phyloP scores from a whole-genome alignment of 2,329 filamentous ascomycete genomes.

The Cladosporium oxysporum region DNA sequence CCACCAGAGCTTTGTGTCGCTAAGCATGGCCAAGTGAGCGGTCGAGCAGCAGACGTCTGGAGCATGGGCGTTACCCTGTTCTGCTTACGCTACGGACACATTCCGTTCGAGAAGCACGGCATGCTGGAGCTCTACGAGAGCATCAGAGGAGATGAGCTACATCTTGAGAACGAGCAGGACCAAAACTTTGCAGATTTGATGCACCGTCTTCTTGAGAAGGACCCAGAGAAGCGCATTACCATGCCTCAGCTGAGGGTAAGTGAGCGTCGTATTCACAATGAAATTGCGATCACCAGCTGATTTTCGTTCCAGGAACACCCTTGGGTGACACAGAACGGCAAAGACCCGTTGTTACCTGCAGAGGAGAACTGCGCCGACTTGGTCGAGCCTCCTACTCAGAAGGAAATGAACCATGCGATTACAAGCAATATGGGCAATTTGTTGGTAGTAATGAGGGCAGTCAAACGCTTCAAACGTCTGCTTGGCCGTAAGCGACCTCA shows the following conservation, averaged over 20 bases:
- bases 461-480: constrained; percentile 81
- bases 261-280: constrained; percentile 23
- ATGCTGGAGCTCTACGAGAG: constrained; percentile 87
- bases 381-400: constrained; percentile 80
- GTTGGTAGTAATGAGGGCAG: constrained; percentile 87
- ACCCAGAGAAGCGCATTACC: constrained; percentile 77
- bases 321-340: constrained; percentile 84
- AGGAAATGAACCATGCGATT: constrained; percentile 87
- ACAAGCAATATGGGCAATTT: constrained; percentile 86
- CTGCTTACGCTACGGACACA: constrained; percentile 82
- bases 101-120: constrained; percentile 79
- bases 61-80: constrained; percentile 96
- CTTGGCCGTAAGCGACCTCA: constrained; percentile 59
- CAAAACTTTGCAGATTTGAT: constrained; percentile 75
- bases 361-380: constrained; percentile 84
- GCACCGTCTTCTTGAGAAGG: constrained; percentile 73
- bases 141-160: constrained; percentile 70
- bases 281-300: constrained; percentile 24
- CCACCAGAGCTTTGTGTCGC: constrained; percentile 88
- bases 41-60: constrained; percentile 92
- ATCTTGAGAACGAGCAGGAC: constrained; percentile 65
- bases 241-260: constrained; percentile 81
- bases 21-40: constrained; percentile 83
- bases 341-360: constrained; percentile 73
- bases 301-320: constrained; percentile 68